These are phyloP conservation scores for Carex arenaria DNA, from an alignment of 202 grass and related monocot genomes.

Conservation along the genomic window DNA sequence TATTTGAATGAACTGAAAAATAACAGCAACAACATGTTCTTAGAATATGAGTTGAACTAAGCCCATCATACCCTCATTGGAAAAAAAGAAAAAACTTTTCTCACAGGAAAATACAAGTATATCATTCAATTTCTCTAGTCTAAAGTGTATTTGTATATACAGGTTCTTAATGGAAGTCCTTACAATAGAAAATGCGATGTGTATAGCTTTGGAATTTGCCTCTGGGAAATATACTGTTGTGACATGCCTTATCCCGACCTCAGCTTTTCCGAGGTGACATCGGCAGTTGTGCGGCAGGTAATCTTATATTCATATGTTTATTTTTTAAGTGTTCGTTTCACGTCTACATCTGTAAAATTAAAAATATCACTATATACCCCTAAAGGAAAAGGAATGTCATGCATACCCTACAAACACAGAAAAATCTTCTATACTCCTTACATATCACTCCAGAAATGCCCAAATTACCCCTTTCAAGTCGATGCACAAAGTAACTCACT, in stretches of 20 bases:
- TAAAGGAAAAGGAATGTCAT: background rate
- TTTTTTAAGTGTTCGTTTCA: background rate
- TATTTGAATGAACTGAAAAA: background rate
- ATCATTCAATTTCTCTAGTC: background rate
- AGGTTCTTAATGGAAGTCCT: conserved; percentile 97
- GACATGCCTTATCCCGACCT: conserved; percentile 99
- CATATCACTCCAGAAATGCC: background rate
- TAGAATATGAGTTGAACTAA: background rate
- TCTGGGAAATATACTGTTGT: conserved; percentile 98
- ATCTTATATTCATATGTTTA: background rate
- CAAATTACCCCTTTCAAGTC: background rate
- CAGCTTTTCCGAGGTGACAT: conserved; percentile 95
- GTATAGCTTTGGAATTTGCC: conserved; percentile 95
- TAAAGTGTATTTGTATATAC: conserved; percentile 17
- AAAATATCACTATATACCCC: background rate
- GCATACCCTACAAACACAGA: background rate
- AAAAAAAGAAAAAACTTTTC: background rate
- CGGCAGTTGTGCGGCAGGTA: conserved; percentile 95
- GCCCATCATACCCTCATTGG: background rate
- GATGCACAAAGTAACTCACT: background rate
- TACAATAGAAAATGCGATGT: conserved; percentile 99
- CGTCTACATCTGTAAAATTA: conserved; percentile 2
- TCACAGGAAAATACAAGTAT: background rate
- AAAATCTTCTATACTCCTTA: background rate
- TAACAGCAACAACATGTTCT: background rate